phyloP scores from a whole-genome alignment of 257 asterid genomes.

The Jacaranda copaia region DNA sequence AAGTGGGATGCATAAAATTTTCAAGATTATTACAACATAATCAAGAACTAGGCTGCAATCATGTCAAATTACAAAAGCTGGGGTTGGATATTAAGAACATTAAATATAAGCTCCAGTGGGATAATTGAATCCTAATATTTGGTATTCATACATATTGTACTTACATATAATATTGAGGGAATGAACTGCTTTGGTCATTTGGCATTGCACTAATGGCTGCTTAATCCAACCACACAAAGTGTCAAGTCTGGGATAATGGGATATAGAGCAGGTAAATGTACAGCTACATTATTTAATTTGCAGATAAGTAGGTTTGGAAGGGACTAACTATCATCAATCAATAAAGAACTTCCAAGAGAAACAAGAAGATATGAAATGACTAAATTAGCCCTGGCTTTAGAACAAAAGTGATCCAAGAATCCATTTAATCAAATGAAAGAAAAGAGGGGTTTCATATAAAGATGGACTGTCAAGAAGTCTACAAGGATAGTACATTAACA shows the following conservation, averaged over 20 bases:
- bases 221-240: no score
- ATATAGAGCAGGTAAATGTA: no score
- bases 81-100: neutral
- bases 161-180: neutral
- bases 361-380: neutral
- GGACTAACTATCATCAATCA: neutral
- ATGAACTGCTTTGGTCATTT: no score
- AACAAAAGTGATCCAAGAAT: neutral
- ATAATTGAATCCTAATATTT: neutral
- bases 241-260: no score
- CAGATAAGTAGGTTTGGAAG: no score
- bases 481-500: conserved; percentile 30
- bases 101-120: neutral
- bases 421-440: conserved; percentile 1
- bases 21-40: neutral
- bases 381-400: no score
- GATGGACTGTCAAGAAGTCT: conserved; percentile 26
- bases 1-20: neutral
- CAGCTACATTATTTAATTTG: no score
- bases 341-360: neutral
- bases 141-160: neutral
- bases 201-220: no score
- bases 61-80: neutral
- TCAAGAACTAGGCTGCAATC: neutral
- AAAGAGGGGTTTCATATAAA: conserved; percentile 19